These are phyloP conservation scores for Gigaspora rosea DNA, from an alignment of 192 early-diverging fungal species.

Conservation along the genomic window DNA sequence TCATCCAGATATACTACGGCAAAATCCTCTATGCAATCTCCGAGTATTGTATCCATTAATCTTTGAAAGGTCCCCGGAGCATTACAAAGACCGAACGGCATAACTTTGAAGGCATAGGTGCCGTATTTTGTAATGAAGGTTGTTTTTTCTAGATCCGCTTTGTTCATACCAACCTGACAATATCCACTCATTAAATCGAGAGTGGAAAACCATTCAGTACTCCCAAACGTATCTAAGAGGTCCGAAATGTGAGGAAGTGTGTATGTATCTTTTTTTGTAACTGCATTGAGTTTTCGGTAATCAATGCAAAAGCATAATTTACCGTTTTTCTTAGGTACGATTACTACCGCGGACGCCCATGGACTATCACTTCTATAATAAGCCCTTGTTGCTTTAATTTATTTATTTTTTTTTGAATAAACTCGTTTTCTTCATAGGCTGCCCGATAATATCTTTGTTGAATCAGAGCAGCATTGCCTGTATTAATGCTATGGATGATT, in stretches of 20 bases:
- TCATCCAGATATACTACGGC: constrained; percentile 41
- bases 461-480: no score
- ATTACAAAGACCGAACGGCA: constrained; percentile 40
- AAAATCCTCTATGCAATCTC: neutral
- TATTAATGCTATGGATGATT: no score
- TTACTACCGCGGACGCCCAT: constrained; percentile 39
- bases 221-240: constrained; percentile 23
- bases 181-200: constrained; percentile 32
- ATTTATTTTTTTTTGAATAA: no score
- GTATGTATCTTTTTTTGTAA: constrained; percentile 44
- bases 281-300: constrained; percentile 45
- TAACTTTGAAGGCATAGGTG: constrained; percentile 19
- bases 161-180: constrained; percentile 25
- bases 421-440: no score
- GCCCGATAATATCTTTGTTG: no score
- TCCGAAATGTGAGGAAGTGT: constrained; percentile 48
- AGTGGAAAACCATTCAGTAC: constrained; percentile 17
- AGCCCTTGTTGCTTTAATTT: no score
- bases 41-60: constrained; percentile 17
- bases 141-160: constrained; percentile 6
- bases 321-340: constrained; percentile 48
- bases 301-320: constrained; percentile 42
- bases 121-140: constrained; percentile 34
- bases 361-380: no score
- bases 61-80: constrained; percentile 33